phyloP scores from a whole-genome alignment of 2,329 filamentous ascomycete species.

The Colletotrichum acutatum region DNA sequence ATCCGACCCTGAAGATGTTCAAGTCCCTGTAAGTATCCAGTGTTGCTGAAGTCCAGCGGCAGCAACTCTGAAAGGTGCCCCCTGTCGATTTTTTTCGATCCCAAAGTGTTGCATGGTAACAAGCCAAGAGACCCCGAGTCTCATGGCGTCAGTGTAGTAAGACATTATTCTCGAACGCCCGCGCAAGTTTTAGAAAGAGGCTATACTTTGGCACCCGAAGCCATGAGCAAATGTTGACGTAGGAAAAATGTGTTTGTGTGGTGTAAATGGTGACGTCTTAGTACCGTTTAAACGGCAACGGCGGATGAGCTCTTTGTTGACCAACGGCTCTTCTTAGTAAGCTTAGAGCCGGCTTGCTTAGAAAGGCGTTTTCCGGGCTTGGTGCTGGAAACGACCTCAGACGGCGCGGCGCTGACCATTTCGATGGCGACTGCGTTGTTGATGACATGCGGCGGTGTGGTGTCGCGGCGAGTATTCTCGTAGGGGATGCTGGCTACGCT shows the following conservation, averaged over 20 bases:
- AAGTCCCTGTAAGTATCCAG: constrained; percentile 8
- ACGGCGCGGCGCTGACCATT: constrained; percentile 14
- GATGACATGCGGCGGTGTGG: constrained; percentile 35
- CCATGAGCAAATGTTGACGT: neutral
- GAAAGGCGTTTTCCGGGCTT: constrained; percentile 43
- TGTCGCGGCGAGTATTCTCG: constrained; percentile 9
- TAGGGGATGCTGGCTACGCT: constrained; percentile 15
- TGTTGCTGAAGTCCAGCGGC: constrained; percentile 26
- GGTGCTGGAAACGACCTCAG: constrained; percentile 1
- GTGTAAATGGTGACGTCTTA: too few species aligned
- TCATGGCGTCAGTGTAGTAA: neutral
- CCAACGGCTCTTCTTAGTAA: constrained; percentile 46
- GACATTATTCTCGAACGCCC: constrained; percentile 16
- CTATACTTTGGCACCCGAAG: neutral
- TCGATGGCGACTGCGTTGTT: constrained; percentile 37
- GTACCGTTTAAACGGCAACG: constrained; percentile 40
- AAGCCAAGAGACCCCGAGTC: neutral
- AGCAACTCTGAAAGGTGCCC: neutral
- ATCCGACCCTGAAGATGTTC: constrained; percentile 8
- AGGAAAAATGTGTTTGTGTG: neutral
- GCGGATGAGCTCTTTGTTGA: constrained; percentile 40
- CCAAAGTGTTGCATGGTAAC: neutral
- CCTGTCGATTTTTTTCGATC: neutral
- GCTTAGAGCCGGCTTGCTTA: constrained; percentile 43
- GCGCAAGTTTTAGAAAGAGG: neutral